Base-by-base conservation (phyloP, 305 asterid species). In the Salvia sclarea region DNA sequence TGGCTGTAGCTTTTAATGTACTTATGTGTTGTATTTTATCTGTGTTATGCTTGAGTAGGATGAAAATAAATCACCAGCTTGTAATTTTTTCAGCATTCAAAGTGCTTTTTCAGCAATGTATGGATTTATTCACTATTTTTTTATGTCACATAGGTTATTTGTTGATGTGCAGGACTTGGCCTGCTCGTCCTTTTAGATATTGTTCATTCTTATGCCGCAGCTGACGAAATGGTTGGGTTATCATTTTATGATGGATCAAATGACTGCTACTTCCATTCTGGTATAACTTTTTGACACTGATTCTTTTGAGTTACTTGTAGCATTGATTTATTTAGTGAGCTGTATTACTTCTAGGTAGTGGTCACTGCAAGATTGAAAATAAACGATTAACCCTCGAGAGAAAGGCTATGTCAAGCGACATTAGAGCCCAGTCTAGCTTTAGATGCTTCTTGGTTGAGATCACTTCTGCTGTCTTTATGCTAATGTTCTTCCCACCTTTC, bases 231-330 rank as follows among this genome's bases (percentile, higher is more conserved):
- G 98, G 92, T 88, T 63, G 99, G 99, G 33, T 78, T 91, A 78
- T 86, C 99, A 70, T 96, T 63, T 76, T 94, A 86, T 83, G 99
- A 94, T 79, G 99, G 99, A 82, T 77, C 99, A 78, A 94, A 94
- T 80, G 99, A 94, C 75, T 91, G 99, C 87, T 91, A 81, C 79
- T 94, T 94, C 69, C 99, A 94, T 76, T 72, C 97, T 55, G 99
- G 99, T 94, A 87, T 78, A 48, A 18, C 64, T 44, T 72, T 73
- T 70, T 60, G 22, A 14, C 54, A 53, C 33, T 38, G n/a, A 10
- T 67, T 35, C 35, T 14, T 52, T 76, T 49, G 11, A 61, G 31
- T 33, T 66, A 57, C 30, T 75, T 49, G 20, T 38, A 54, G 59
- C 47, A 41, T 62, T 70, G 24, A 50, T 70, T 58, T 59, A 56